phyloP scores from a whole-genome alignment of 1,284 basidiomycete genomes.

The Ganoderma lucidum region DNA sequence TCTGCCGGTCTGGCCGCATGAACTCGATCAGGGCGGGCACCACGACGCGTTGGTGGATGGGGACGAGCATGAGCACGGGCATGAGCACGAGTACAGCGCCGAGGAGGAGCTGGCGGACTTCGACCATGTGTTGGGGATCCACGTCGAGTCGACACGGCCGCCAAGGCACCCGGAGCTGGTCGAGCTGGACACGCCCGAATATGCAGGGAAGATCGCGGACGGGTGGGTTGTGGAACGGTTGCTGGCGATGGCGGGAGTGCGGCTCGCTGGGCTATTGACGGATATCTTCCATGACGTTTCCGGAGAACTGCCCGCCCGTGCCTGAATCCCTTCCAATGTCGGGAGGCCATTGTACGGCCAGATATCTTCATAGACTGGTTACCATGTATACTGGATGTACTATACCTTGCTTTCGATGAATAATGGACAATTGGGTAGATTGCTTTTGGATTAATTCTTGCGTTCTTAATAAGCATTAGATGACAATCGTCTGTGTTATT shows the following conservation, averaged over 20 bases:
- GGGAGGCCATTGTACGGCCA: background rate
- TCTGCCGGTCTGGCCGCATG: slow-evolving; percentile 75
- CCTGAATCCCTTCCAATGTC: background rate
- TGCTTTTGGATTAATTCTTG: no score
- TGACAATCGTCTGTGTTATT: no score
- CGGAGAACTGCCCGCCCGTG: slow-evolving; percentile 11
- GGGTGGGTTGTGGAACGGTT: slow-evolving; percentile 83
- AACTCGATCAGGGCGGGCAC: slow-evolving; percentile 53
- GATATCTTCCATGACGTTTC: slow-evolving; percentile 61
- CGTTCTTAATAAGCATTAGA: no score
- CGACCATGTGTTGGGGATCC: slow-evolving; percentile 6
- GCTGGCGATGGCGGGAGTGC: slow-evolving; percentile 82
- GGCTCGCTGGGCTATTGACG: slow-evolving; percentile 85
- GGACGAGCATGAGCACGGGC: slow-evolving; percentile 20
- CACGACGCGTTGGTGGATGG: slow-evolving; percentile 14
- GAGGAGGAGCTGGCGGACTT: slow-evolving; percentile 12
- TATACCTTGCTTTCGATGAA: slow-evolving; percentile 1
- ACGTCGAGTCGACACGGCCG: slow-evolving; percentile 13
- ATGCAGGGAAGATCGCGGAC: slow-evolving; percentile 72
- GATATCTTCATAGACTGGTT: background rate
- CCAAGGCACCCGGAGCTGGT: slow-evolving; percentile 48
- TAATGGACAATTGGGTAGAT: background rate
- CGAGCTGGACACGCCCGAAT: slow-evolving; percentile 88
- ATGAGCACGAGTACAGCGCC: slow-evolving; percentile 14
- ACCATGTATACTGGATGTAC: slow-evolving; percentile 1